Conservation (phyloP, 169 alveolate genomes). For the Cryptosporidium canis region DNA sequence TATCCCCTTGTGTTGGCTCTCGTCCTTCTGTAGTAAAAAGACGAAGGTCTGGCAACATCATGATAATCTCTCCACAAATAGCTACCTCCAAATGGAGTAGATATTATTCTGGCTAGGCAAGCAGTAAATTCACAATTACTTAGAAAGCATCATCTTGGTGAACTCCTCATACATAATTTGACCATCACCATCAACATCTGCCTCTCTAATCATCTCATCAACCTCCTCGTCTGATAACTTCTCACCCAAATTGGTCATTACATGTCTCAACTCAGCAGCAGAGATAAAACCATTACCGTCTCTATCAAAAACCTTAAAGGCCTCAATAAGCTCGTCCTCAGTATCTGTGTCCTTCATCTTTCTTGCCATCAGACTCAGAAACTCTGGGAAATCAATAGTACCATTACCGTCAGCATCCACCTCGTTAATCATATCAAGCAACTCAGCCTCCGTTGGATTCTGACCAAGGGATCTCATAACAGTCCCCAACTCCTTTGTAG, state of each 20-base stretch:
- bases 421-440: slow-evolving; percentile 93
- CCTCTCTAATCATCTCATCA: slow-evolving; percentile 99
- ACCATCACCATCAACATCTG: slow-evolving; percentile 99
- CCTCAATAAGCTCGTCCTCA: slow-evolving; percentile 98
- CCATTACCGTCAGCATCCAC: slow-evolving; percentile 95
- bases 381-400: slow-evolving; percentile 99
- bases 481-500: slow-evolving; percentile 89
- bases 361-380: slow-evolving; percentile 98
- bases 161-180: slow-evolving; percentile 98
- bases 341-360: slow-evolving; percentile 99
- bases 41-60: background rate
- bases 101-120: background rate
- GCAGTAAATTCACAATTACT: slow-evolving; percentile 77
- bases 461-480: slow-evolving; percentile 93
- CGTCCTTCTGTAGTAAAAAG: background rate
- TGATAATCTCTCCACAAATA: background rate
- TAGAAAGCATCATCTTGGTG: slow-evolving; percentile 97
- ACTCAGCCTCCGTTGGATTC: slow-evolving; percentile 97
- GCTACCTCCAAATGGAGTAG: background rate
- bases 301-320: slow-evolving; percentile 97
- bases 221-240: slow-evolving; percentile 98
- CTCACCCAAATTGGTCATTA: slow-evolving; percentile 98
- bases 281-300: slow-evolving; percentile 95
- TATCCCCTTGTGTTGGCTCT: background rate
- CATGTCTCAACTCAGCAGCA: slow-evolving; percentile 98